Conservation (phyloP, 257 asterid genomes). For the Solanum chmielewskii region DNA sequence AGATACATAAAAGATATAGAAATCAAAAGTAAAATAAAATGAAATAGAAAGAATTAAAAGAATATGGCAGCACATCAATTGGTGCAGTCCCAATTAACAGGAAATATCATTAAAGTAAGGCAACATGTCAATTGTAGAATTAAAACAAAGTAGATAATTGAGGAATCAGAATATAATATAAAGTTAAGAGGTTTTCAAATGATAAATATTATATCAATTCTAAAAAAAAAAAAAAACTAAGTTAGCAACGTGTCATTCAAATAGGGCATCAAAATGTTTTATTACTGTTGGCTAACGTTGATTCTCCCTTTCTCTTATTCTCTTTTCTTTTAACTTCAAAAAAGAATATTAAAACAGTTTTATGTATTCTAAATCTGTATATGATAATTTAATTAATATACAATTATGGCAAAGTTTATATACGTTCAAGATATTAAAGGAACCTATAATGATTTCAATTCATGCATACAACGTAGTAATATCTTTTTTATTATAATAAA, state of each 20-base stretch:
- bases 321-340: not conserved
- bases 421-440: not conserved
- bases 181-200: not conserved
- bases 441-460: not conserved
- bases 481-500: not conserved
- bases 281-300: constrained; percentile 2
- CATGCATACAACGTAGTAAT: not conserved
- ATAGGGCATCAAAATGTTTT: not conserved
- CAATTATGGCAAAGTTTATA: not conserved
- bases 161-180: not conserved
- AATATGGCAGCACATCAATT: not conserved
- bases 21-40: too few relatives aligned
- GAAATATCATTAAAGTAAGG: not conserved
- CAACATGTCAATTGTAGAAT: not conserved
- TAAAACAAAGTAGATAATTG: not conserved
- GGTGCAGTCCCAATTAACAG: not conserved
- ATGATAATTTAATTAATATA: not conserved
- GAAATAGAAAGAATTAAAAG: not conserved
- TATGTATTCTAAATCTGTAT: not conserved
- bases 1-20: too few relatives aligned
- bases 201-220: not conserved
- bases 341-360: not conserved
- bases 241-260: not conserved
- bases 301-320: constrained; percentile 10
- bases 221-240: not conserved